A percentile compares a stretch with the other conserved stretches of the same genome.
These are phyloP conservation scores for Aureobasidium uvarum DNA, from an alignment of 2,329 filamentous ascomycete species.

Conservation along the genomic window DNA sequence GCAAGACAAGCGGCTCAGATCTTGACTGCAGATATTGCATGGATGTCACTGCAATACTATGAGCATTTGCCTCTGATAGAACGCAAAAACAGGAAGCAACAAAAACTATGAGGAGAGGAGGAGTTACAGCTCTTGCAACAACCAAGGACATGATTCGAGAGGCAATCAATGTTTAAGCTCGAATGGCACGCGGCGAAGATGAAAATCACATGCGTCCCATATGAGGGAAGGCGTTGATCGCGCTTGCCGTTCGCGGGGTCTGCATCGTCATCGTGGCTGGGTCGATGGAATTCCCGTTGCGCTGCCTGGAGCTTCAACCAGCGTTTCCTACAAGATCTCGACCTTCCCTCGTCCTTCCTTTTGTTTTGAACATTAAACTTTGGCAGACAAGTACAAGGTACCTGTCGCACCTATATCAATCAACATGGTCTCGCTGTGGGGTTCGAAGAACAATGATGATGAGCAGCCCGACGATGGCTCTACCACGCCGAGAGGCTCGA, in stretches of 20 bases:
- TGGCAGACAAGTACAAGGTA: conserved; percentile 22
- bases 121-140: background rate
- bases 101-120: background rate
- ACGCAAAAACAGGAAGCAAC: background rate
- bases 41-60: background rate
- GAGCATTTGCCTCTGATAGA: background rate
- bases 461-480: conserved; percentile 38
- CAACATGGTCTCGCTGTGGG: conserved; percentile 57
- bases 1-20: background rate
- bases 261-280: conserved; percentile 16
- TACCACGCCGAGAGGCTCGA: conserved; percentile 29
- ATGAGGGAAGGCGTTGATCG: background rate
- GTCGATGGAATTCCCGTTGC: conserved; percentile 5
- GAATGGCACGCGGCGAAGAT: background rate
- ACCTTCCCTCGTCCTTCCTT: conserved; percentile 17
- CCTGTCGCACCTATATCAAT: conserved; percentile 28
- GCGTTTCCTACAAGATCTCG: conserved; percentile 22
- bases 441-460: conserved; percentile 49
- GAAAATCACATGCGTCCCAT: conserved; percentile 1
- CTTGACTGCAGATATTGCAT: background rate
- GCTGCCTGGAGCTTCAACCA: conserved; percentile 16
- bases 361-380: conserved; percentile 12
- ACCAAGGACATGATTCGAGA: background rate
- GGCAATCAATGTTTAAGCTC: background rate
- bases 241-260: conserved; percentile 5